Evolutionary conservation across 2,329 filamentous ascomycete species (phyloP).

Genomic region (Pyrenochaeta sp.): DNA sequence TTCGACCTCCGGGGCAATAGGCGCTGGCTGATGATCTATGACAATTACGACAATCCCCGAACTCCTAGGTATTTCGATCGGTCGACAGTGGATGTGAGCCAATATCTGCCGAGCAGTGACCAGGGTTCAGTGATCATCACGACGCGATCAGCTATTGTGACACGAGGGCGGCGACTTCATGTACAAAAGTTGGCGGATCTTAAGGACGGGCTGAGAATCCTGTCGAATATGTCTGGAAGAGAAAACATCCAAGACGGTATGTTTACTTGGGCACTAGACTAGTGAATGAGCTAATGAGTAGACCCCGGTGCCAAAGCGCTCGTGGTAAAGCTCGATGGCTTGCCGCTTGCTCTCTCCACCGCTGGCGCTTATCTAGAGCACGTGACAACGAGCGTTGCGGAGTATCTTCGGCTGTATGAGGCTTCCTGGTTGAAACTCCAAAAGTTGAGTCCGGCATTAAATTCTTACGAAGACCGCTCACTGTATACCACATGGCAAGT

Average conservation of each 20-base stretch:
- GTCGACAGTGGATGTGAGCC: slow-evolving; percentile 42
- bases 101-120: slow-evolving; percentile 1
- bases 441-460: slow-evolving; percentile 16
- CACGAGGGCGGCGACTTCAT: slow-evolving; percentile 5
- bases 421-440: slow-evolving; percentile 29
- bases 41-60: slow-evolving; percentile 54
- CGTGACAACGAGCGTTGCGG: slow-evolving; percentile 19
- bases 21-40: slow-evolving; percentile 51
- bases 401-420: slow-evolving; percentile 45
- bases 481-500: slow-evolving; percentile 15
- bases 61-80: slow-evolving; percentile 15
- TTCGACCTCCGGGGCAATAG: slow-evolving; percentile 45
- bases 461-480: slow-evolving; percentile 30
- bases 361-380: slow-evolving; percentile 20
- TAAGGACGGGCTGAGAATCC: slow-evolving; percentile 12
- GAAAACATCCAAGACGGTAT: slow-evolving; percentile 1
- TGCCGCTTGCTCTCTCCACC: slow-evolving; percentile 8
- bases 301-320: slow-evolving; percentile 37
- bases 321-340: slow-evolving; percentile 3
- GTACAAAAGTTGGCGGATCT: slow-evolving; percentile 11
- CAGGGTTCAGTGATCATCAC: slow-evolving; percentile 9
- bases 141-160: slow-evolving; percentile 10
- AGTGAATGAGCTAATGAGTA: slow-evolving; percentile 15
- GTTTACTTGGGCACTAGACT: neutral
- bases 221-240: slow-evolving; percentile 7